Evolutionary conservation across 805 yeast species (phyloP).

Genomic region (Wickerhamiella allomyrinae): DNA sequence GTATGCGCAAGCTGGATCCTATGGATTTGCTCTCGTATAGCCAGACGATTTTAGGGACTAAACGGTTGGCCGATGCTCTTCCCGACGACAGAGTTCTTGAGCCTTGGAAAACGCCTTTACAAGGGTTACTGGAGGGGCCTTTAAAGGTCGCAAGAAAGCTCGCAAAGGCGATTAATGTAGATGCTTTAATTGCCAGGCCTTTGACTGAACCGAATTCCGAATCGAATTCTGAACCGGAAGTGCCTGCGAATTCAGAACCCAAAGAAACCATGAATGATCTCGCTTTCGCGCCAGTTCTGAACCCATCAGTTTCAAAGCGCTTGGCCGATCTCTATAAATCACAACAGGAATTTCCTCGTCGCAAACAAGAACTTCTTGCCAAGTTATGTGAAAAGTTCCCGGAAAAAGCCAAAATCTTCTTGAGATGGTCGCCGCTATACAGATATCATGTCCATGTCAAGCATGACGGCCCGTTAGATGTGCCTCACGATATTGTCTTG

Average conservation of each 20-base stretch:
- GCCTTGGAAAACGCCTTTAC: neutral
- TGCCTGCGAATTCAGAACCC: too few relatives aligned
- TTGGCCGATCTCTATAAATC: conserved; percentile 18
- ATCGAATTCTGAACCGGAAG: neutral
- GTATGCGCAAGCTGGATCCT: conserved; percentile 30
- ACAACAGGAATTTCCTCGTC: conserved; percentile 18
- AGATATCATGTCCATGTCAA: conserved; percentile 38
- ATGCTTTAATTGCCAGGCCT: conserved; percentile 10
- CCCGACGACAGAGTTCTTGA: neutral
- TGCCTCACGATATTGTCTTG: conserved; percentile 20
- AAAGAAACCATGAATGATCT: neutral
- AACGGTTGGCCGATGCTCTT: conserved; percentile 10
- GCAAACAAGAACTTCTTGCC: conserved; percentile 16
- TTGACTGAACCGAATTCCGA: conserved; percentile 22
- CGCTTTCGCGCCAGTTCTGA: conserved; percentile 14
- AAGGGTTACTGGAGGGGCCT: conserved; percentile 18
- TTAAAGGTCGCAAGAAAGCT: conserved; percentile 31
- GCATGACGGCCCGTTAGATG: conserved; percentile 15
- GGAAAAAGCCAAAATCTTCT: conserved; percentile 18
- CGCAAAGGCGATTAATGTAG: conserved; percentile 29
- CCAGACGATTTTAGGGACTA: conserved; percentile 24
- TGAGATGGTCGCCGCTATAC: conserved; percentile 31
- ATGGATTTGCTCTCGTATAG: conserved; percentile 34
- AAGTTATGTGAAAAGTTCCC: conserved; percentile 11
- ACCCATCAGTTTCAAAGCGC: conserved; percentile 8